Base-by-base conservation (phyloP, 176 grass and related monocot species). In the Carex scoparia region DNA sequence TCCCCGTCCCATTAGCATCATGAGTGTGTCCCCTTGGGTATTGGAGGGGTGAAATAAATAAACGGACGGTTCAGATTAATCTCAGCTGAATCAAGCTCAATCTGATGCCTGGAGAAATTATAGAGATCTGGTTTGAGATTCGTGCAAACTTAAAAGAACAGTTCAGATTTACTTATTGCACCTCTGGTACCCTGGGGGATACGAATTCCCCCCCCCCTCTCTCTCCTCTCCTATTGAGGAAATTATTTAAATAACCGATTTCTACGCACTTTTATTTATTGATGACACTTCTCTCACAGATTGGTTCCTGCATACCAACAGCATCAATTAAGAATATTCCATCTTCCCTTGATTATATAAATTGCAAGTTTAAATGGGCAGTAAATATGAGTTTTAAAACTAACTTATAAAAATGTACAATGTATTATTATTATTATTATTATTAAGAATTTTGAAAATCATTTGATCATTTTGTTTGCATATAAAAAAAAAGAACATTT, bases 301-400 rank as follows among this genome's bases (percentile, higher is more conserved):
- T 73, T 71, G 38, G 69, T 1, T 71, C 7, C 2, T 23, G 0
- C 16, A 7, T 42, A 8, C 10, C 9, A 46, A 74, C 42, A 51
- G 70, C 70, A 74, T 74, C 70, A 28, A 74, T 48, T 74, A 49
- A 49, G 70, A 74, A 74, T 74, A 74, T 74, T 74, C 70, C 42
- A 28, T 9, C 18, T 27, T 28, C 28, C 10, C 3, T 61, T 4
- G 4, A 4, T 7, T 7, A 66, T 9, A 66, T 4, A 33, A 66
- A 66, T 1, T 49, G n/a, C 30, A 6, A 28, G 2, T 27, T 75
- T 28, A 51, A 51, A 28, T 54, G 19, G n/a, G 30, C 28, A 0
- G n/a, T 53, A 75, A 53, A 53, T 49, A 49, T 2, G 48, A 49
- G 48, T 10, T 49, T 49, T 49, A 9, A 49, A 49, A 10, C 1